These are phyloP conservation scores for Crucibulum laeve DNA, from an alignment of 768 basidiomycete species.

Conservation along the genomic window DNA sequence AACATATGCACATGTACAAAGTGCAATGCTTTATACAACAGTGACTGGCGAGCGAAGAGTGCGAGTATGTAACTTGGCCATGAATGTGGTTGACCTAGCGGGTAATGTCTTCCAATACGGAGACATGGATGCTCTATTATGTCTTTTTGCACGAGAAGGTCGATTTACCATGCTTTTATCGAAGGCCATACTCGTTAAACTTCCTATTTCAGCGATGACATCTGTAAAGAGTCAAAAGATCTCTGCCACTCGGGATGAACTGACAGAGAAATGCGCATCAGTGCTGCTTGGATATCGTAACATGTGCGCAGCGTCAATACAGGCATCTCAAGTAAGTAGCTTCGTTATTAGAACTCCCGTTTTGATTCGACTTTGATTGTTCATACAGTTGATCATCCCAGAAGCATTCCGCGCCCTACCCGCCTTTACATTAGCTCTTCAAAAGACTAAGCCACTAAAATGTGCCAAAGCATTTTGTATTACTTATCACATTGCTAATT, in stretches of 20 bases:
- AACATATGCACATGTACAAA: conserved; percentile 76
- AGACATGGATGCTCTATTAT: conserved; percentile 82
- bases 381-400: conserved; percentile 80
- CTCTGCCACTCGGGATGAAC: conserved; percentile 73
- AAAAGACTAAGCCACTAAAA: conserved; percentile 93
- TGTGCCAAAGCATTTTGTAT: conserved; percentile 36
- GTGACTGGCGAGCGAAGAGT: conserved; percentile 75
- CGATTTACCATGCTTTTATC: background rate
- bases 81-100: conserved; percentile 79
- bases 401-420: conserved; percentile 89
- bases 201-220: conserved; percentile 55
- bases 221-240: conserved; percentile 57
- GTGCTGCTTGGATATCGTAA: conserved; percentile 83
- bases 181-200: background rate
- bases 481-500: background rate
- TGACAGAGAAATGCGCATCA: conserved; percentile 81
- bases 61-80: conserved; percentile 78
- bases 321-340: conserved; percentile 67
- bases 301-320: conserved; percentile 80
- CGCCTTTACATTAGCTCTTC: conserved; percentile 71
- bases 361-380: conserved; percentile 1
- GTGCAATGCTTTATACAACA: conserved; percentile 85
- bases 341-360: conserved; percentile 19
- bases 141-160: conserved; percentile 63
- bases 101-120: conserved; percentile 89